Conservation (phyloP, 345 rosid genomes). For the Sonneratia caseolaris region DNA sequence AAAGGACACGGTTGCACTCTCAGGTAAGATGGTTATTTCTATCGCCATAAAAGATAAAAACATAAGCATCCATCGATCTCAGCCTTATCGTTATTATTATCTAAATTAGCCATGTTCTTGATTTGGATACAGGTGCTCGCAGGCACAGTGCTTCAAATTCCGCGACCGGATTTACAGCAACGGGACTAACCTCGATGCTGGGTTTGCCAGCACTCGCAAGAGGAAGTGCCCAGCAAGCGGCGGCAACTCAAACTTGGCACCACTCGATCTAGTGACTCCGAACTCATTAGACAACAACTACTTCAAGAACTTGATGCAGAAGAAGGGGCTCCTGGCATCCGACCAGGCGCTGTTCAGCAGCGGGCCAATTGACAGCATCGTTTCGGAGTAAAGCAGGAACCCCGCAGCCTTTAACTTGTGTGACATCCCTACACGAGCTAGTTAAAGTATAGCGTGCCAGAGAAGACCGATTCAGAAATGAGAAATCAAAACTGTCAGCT, state of each 20-base stretch:
- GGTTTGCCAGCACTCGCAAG: constrained; percentile 41
- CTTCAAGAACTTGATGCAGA: constrained; percentile 48
- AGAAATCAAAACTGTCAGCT: too few relatives aligned
- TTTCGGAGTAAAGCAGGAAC: constrained; percentile 35
- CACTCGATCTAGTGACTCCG: constrained; percentile 51
- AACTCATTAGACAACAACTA: constrained; percentile 58
- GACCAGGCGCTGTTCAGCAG: constrained; percentile 69
- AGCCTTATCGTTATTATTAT: too few relatives aligned
- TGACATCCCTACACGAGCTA: too few relatives aligned
- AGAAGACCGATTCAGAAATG: too few relatives aligned
- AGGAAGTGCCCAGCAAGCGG: constrained; percentile 42
- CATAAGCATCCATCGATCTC: too few relatives aligned
- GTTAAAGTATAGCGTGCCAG: too few relatives aligned
- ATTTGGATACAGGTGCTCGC: constrained; percentile 33
- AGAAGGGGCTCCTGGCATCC: constrained; percentile 67
- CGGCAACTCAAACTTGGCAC: constrained; percentile 55
- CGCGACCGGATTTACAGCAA: constrained; percentile 53
- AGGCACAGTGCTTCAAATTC: constrained; percentile 55
- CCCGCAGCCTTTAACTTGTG: constrained; percentile 30
- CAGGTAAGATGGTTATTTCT: constrained; percentile 14
- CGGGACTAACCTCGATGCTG: constrained; percentile 51
- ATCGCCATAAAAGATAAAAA: background rate
- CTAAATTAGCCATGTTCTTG: background rate
- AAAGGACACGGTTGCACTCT: constrained; percentile 57
- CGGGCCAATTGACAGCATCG: constrained; percentile 61